Evolutionary conservation across 2,329 filamentous ascomycete species (phyloP).

Genomic region (Aureobasidium sp.): DNA sequence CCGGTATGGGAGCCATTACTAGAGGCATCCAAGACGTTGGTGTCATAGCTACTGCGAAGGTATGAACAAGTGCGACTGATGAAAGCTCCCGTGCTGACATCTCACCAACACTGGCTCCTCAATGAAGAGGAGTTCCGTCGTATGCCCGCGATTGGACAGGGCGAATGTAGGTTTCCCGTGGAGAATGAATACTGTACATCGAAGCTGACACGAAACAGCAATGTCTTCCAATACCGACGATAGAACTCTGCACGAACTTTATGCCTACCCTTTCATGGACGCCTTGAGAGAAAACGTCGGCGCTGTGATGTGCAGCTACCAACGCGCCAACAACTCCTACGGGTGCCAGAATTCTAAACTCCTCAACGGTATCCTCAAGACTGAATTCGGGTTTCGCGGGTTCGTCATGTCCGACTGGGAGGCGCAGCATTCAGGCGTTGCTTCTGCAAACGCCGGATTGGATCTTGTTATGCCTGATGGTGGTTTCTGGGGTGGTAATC

Average conservation of each 20-base stretch:
- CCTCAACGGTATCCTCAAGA: conserved; percentile 62
- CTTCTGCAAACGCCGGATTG: conserved; percentile 52
- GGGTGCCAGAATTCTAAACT: conserved; percentile 54
- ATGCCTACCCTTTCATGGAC: conserved; percentile 29
- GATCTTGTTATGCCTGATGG: conserved; percentile 59
- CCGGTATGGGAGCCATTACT: conserved; percentile 46
- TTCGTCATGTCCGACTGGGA: conserved; percentile 62
- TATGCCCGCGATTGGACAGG: conserved; percentile 24
- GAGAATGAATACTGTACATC: not conserved
- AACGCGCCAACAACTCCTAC: conserved; percentile 58
- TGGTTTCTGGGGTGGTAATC: conserved; percentile 29
- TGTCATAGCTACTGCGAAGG: conserved; percentile 47
- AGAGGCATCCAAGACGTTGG: conserved; percentile 51
- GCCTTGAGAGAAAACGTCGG: conserved; percentile 25
- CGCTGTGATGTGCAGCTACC: conserved; percentile 30
- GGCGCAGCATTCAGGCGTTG: conserved; percentile 53
- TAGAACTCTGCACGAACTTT: conserved; percentile 24
- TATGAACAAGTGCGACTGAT: not conserved
- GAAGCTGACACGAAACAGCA: not conserved
- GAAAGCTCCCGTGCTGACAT: conserved; percentile 22
- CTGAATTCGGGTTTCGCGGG: conserved; percentile 67
- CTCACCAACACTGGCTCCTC: conserved; percentile 32
- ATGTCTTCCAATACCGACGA: conserved; percentile 27
- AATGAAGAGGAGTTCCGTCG: conserved; percentile 19
- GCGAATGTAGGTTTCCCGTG: not conserved